These are phyloP conservation scores for Gentiana macrophylla DNA, from an alignment of 257 asterid species.

Conservation along the genomic window DNA sequence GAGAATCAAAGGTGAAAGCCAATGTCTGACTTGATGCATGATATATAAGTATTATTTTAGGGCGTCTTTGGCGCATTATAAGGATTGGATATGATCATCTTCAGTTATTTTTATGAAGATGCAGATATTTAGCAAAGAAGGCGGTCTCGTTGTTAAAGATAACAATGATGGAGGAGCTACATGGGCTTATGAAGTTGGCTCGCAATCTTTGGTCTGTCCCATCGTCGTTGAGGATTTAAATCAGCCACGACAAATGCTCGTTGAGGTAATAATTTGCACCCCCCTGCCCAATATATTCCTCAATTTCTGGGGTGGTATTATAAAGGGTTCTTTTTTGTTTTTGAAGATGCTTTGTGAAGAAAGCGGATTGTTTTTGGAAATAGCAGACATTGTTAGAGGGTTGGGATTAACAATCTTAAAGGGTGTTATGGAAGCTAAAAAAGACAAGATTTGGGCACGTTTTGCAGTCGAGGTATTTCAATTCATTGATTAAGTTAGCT, in stretches of 20 bases:
- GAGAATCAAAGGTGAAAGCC: slow-evolving; percentile 65
- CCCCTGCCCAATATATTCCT: not conserved
- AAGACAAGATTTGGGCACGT: slow-evolving; percentile 83
- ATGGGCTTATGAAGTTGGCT: slow-evolving; percentile 93
- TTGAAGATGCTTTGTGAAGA: slow-evolving; percentile 85
- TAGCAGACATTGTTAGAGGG: slow-evolving; percentile 87
- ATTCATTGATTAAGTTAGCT: not conserved
- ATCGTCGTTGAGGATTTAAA: slow-evolving; percentile 84
- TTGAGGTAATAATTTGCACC: slow-evolving; percentile 41
- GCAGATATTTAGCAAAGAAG: slow-evolving; percentile 68
- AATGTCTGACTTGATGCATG: no score
- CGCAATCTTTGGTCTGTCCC: slow-evolving; percentile 77
- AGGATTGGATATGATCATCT: not conserved
- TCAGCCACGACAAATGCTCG: slow-evolving; percentile 89
- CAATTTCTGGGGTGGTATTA: not conserved
- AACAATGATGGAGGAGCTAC: slow-evolving; percentile 84
- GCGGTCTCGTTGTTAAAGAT: slow-evolving; percentile 54
- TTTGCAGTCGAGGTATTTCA: slow-evolving; percentile 72
- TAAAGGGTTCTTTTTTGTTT: not conserved
- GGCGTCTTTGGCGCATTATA: no score
- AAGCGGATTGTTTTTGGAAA: slow-evolving; percentile 73
- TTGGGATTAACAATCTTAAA: slow-evolving; percentile 78
- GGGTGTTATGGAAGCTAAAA: slow-evolving; percentile 80
- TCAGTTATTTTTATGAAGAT: slow-evolving; percentile 9
- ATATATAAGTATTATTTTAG: no score